Conservation (phyloP, 495 filamentous ascomycete species). For the Podospora tetraspora region DNA sequence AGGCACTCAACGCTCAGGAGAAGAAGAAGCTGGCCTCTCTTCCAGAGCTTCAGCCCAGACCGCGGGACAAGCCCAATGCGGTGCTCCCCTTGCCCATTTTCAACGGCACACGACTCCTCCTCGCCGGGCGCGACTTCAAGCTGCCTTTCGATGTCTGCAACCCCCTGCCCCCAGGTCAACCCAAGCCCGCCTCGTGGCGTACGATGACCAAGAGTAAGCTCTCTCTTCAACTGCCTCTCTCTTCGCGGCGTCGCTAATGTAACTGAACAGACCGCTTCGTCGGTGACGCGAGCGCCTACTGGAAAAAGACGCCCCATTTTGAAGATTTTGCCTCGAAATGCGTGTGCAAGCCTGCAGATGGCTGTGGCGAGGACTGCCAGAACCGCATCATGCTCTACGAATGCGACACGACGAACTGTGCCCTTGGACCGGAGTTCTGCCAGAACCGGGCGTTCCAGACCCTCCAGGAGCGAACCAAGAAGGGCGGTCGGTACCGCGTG, state of each 20-base stretch:
- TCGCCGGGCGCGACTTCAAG: conserved; percentile 70
- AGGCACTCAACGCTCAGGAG: conserved; percentile 53
- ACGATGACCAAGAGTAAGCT: conserved; percentile 77
- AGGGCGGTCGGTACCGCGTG: conserved; percentile 75
- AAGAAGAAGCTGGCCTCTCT: conserved; percentile 55
- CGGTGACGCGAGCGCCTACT: conserved; percentile 77
- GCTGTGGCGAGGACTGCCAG: conserved; percentile 84
- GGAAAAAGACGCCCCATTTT: conserved; percentile 71
- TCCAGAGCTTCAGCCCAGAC: conserved; percentile 37
- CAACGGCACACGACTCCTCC: conserved; percentile 49
- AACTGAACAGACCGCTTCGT: conserved; percentile 58
- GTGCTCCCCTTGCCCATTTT: conserved; percentile 41
- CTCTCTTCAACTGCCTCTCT: neutral
- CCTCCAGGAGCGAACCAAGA: conserved; percentile 68
- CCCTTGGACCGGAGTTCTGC: conserved; percentile 62
- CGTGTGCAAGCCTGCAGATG: conserved; percentile 68
- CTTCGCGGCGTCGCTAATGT: neutral
- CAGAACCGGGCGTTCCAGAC: conserved; percentile 82
- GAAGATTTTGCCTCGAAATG: conserved; percentile 71
- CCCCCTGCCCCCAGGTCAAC: conserved; percentile 75
- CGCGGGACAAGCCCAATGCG: conserved; percentile 36
- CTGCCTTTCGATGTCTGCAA: conserved; percentile 86
- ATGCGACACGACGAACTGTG: conserved; percentile 87
- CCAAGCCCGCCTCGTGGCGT: conserved; percentile 84
- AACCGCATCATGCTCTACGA: conserved; percentile 97